phyloP scores from a whole-genome alignment of 805 yeast genomes.

The Wickerhamiella kurtzmanii region DNA sequence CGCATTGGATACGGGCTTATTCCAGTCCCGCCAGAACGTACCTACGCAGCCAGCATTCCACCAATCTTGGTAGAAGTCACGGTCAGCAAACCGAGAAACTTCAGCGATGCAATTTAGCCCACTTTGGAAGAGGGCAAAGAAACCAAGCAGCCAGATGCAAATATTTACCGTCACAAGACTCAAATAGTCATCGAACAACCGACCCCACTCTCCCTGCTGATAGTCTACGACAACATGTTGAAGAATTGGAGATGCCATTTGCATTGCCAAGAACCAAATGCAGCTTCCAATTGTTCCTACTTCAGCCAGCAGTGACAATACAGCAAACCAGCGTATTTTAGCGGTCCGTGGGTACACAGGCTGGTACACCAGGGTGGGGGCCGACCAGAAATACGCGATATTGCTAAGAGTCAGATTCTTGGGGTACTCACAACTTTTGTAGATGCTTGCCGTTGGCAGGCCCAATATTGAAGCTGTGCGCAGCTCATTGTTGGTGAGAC shows the following conservation, averaged over 20 bases:
- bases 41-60: slow-evolving; percentile 39
- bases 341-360: slow-evolving; percentile 33
- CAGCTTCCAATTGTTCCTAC: slow-evolving; percentile 23
- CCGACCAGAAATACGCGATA: slow-evolving; percentile 31
- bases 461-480: slow-evolving; percentile 23
- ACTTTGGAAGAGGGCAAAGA: slow-evolving; percentile 32
- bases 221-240: slow-evolving; percentile 26
- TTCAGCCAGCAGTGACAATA: slow-evolving; percentile 27
- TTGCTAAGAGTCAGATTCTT: slow-evolving; percentile 27
- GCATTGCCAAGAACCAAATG: slow-evolving; percentile 29
- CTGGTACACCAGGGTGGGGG: slow-evolving; percentile 37
- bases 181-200: slow-evolving; percentile 20
- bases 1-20: slow-evolving; percentile 32
- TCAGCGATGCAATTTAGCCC: slow-evolving; percentile 33
- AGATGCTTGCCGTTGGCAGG: slow-evolving; percentile 25
- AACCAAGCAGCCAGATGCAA: slow-evolving; percentile 32
- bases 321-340: slow-evolving; percentile 23
- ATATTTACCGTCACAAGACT: slow-evolving; percentile 31
- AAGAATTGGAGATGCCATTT: slow-evolving; percentile 34
- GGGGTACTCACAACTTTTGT: slow-evolving; percentile 29
- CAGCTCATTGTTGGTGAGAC: slow-evolving; percentile 33
- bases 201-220: not conserved
- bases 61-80: slow-evolving; percentile 37
- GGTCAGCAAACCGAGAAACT: slow-evolving; percentile 32
- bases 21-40: slow-evolving; percentile 37